Evolutionary conservation across 2,329 filamentous ascomycete species (phyloP).

Genomic region (Epichloe typhina): DNA sequence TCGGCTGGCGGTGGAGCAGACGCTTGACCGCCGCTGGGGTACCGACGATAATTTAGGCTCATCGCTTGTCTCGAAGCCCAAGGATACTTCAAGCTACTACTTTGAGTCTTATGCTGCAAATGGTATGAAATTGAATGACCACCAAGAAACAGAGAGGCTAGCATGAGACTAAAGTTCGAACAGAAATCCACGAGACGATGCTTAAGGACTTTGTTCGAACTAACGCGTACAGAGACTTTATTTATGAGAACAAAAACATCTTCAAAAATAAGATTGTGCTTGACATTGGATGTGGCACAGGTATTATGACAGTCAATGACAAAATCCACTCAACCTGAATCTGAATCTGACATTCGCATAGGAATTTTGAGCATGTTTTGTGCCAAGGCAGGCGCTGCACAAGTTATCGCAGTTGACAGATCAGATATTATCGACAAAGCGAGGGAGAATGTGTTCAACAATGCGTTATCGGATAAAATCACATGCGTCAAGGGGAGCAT

Average conservation of each 20-base stretch:
- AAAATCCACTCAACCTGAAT: not conserved
- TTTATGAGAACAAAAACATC: constrained; percentile 79
- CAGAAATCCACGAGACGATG: constrained; percentile 92
- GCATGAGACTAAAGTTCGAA: not conserved
- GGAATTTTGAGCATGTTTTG: constrained; percentile 93
- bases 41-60: constrained; percentile 26
- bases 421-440: constrained; percentile 83
- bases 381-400: constrained; percentile 73
- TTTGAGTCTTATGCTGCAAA: constrained; percentile 50
- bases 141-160: not conserved
- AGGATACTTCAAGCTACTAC: constrained; percentile 30
- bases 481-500: constrained; percentile 75
- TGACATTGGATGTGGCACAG: constrained; percentile 77
- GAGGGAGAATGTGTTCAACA: constrained; percentile 70
- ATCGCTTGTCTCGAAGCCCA: constrained; percentile 5
- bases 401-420: constrained; percentile 85
- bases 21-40: constrained; percentile 52
- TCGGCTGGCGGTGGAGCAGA: constrained; percentile 50
- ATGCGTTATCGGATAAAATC: constrained; percentile 60
- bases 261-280: constrained; percentile 80
- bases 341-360: constrained; percentile 12
- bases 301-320: constrained; percentile 18
- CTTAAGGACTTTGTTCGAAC: constrained; percentile 81
- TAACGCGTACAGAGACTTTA: constrained; percentile 86
- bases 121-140: constrained; percentile 30